A percentile compares a stretch with the other conserved stretches of the same genome.
phyloP scores from a whole-genome alignment of 805 yeast species.

The Candida ovalis region DNA sequence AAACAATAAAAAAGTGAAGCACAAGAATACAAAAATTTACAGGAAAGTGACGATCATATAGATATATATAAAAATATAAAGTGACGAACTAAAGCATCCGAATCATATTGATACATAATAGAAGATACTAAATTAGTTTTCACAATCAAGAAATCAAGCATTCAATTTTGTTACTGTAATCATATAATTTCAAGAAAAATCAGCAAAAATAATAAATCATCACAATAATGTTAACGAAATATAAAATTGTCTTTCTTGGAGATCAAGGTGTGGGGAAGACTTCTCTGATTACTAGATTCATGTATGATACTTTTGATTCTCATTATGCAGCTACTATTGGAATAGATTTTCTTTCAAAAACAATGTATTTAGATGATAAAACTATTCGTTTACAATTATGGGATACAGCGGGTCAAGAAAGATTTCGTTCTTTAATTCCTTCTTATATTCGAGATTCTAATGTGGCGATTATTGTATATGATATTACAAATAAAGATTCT shows the following conservation, averaged over 20 bases:
- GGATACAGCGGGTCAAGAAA: constrained; percentile 98
- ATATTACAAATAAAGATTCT: constrained; percentile 80
- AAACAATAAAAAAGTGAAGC: too few relatives aligned
- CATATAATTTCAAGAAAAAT: not conserved
- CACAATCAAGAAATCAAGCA: too few relatives aligned
- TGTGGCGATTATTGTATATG: constrained; percentile 96
- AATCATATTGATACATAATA: too few relatives aligned
- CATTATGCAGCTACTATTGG: constrained; percentile 97
- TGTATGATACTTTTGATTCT: constrained; percentile 96
- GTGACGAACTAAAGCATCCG: too few relatives aligned
- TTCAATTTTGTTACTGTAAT: too few relatives aligned
- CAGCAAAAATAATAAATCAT: not conserved
- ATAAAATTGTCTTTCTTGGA: constrained; percentile 93
- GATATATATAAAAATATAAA: too few relatives aligned
- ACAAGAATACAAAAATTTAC: too few relatives aligned
- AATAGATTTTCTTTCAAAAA: constrained; percentile 86
- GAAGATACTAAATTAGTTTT: too few relatives aligned
- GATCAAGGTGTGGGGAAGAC: constrained; percentile 98
- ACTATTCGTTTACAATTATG: constrained; percentile 92
- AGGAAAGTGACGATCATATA: too few relatives aligned
- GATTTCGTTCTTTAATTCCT: constrained; percentile 92
- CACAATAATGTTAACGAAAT: constrained; percentile 48
- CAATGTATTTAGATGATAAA: constrained; percentile 94
- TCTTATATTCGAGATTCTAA: constrained; percentile 93
- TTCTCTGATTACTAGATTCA: constrained; percentile 91